These are phyloP conservation scores for Gamsiella multidivaricata DNA, from an alignment of 192 early-diverging fungal genomes.

Conservation along the genomic window DNA sequence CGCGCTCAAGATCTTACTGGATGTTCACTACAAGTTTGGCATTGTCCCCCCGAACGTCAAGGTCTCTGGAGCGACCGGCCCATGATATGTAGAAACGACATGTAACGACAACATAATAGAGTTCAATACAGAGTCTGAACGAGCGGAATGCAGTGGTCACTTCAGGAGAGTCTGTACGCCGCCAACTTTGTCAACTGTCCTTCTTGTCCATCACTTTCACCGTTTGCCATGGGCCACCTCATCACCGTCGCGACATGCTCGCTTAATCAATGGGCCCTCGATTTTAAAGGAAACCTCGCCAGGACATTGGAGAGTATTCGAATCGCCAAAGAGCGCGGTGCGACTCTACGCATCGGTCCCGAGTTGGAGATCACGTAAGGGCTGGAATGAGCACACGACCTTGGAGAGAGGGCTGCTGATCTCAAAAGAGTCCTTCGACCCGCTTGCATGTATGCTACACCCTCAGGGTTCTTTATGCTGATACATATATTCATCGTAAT, in stretches of 20 bases:
- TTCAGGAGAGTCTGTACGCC: no score
- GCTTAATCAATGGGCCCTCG: constrained; percentile 95
- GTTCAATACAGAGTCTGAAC: no score
- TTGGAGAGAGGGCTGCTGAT: neutral
- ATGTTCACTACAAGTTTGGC: constrained; percentile 54
- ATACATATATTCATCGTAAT: neutral
- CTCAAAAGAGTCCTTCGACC: neutral
- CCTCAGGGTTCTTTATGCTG: no score
- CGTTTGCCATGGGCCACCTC: constrained; percentile 58
- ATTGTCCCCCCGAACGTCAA: constrained; percentile 43
- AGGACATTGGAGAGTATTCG: constrained; percentile 88
- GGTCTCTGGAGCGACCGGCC: constrained; percentile 7
- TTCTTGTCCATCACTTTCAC: neutral
- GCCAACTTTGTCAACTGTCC: no score
- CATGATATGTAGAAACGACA: neutral
- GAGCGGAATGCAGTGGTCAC: no score
- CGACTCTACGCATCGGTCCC: constrained; percentile 89
- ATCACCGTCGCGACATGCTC: constrained; percentile 86
- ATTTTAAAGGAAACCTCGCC: constrained; percentile 93
- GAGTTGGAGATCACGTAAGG: constrained; percentile 94
- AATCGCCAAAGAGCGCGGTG: constrained; percentile 83
- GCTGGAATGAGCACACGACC: neutral
- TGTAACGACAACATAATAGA: no score
- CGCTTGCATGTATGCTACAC: no score
- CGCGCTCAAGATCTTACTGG: constrained; percentile 66